phyloP scores from a whole-genome alignment of 2,329 filamentous ascomycete species.

The Xylaria polymorpha region DNA sequence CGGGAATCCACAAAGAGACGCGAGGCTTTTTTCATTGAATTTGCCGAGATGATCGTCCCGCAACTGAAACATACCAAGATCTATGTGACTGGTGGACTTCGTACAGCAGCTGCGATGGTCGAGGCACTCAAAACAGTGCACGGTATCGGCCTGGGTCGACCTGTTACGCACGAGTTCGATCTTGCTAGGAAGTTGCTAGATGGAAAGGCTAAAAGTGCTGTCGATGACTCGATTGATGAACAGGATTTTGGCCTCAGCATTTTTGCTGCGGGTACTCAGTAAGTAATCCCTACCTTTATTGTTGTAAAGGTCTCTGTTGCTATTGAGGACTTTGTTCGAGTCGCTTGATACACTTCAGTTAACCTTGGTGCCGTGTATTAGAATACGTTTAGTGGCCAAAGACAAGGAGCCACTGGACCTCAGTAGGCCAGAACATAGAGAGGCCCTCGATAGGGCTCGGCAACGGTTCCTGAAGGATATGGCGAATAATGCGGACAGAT shows the following conservation, averaged over 20 bases:
- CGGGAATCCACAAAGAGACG: conserved; percentile 61
- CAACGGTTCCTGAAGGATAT: conserved; percentile 49
- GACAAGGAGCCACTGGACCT: conserved; percentile 50
- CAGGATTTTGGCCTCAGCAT: conserved; percentile 60
- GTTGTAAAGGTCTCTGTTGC: neutral
- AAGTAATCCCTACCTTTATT: conserved; percentile 25
- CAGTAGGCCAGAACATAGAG: conserved; percentile 48
- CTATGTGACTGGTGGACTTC: conserved; percentile 70
- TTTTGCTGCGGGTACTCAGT: conserved; percentile 51
- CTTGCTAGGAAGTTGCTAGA: conserved; percentile 50
- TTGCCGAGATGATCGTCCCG: conserved; percentile 65
- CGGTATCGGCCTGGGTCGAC: conserved; percentile 66
- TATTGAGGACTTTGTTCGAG: neutral
- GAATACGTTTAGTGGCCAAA: conserved; percentile 51
- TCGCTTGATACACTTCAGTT: neutral
- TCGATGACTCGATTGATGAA: conserved; percentile 60
- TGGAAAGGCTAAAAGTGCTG: conserved; percentile 59
- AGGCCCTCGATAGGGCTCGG: conserved; percentile 48
- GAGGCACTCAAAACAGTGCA: conserved; percentile 67
- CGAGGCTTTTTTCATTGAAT: conserved; percentile 77
- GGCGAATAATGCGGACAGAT: conserved; percentile 49
- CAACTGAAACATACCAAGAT: conserved; percentile 62
- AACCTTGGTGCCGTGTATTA: conserved; percentile 14
- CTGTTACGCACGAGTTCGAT: conserved; percentile 51
- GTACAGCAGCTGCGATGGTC: conserved; percentile 67